Base-by-base conservation (phyloP, 139 green algal genomes). In the Micromonas pusilla region DNA sequence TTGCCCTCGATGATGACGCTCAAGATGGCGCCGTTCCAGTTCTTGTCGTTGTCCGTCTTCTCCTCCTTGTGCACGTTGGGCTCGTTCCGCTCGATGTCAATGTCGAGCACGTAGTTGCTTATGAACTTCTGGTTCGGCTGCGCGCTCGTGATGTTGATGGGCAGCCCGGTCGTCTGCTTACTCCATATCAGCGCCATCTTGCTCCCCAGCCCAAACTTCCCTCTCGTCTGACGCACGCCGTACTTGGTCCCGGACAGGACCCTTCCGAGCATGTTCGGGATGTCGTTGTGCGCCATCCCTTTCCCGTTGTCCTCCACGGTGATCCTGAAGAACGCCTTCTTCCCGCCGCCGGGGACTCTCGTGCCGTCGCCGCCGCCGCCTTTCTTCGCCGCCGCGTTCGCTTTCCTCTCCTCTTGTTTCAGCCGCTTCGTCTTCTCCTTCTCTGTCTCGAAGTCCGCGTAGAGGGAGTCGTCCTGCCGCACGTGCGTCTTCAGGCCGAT, bases 101-200 rank as follows among this genome's bases (percentile, higher is more conserved):
- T 96, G 89, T 97, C 92, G 76, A 98, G 89, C 72, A 90, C 83
- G 86, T 93, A 98, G 79, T 92, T 85, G 37, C 85, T 91, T 3
- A 85, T 81, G 76, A 83, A 89, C 57, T 66, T 32, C 32, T 89
- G 78, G 1, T 85, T 84, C 3, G 26, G 28, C n/a, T 79, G 72
- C 0, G 91, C 88, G 68, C 84, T 91, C 34, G 57, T 72, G 70
- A 98, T 88, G 77, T 92, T 84, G 73, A 98, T 96, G 0, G 94
- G 94, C 82, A 97, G 86, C 0, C 93, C 93, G 0, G 93, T 97
- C 67, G 88, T 95, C 92, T 97, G 96, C 83, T 96, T 93, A 65
- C 84, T 88, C 94, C 94, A 98, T 77, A 98, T 98, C 13, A 98
- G 87, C 37, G 91, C 93, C 94, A 98, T 98, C 86, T 98, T 98